Percentiles rank a stretch among this genome's conserved stretches.
Conservation (phyloP, 2,329 filamentous ascomycete species). For the Fusarium continuum region DNA sequence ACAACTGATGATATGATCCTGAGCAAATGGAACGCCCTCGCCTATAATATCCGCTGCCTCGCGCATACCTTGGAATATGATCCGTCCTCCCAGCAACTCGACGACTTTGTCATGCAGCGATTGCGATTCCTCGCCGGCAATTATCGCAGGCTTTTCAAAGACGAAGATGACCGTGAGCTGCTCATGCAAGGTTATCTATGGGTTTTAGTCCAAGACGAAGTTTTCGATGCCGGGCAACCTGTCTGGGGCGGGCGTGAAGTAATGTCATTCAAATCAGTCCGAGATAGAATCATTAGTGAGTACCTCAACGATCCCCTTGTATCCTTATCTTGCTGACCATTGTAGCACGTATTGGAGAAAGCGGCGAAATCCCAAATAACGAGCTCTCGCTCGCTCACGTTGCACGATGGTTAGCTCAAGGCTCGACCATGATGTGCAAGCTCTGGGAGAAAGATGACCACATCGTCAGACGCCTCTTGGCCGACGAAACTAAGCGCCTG, state of each 20-base stretch:
- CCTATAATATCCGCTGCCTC: slow-evolving; percentile 28
- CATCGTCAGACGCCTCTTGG: rapidly evolving
- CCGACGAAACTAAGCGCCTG: neutral
- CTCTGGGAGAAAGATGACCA: neutral
- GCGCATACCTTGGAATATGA: neutral
- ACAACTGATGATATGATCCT: slow-evolving; percentile 13
- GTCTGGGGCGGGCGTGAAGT: neutral
- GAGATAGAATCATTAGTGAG: neutral
- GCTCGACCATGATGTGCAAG: neutral
- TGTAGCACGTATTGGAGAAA: neutral
- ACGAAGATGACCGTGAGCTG: neutral
- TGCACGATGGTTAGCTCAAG: slow-evolving; percentile 16
- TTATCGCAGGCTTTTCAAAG: rapidly evolving
- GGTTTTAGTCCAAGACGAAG: neutral
- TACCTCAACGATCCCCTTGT: rapidly evolving
- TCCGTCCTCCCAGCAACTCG: rapidly evolving
- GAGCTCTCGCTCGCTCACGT: rapidly evolving
- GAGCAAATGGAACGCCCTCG: slow-evolving; percentile 26
- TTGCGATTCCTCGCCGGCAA: rapidly evolving
- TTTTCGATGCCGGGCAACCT: neutral
- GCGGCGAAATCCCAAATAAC: rapidly evolving
- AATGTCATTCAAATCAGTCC: rapidly evolving
- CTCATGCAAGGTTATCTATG: slow-evolving; percentile 14
- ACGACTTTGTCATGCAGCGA: rapidly evolving
- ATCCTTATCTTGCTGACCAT: neutral